phyloP scores from a whole-genome alignment of 129 eudicot species.

The Smallanthus sonchifolius region DNA sequence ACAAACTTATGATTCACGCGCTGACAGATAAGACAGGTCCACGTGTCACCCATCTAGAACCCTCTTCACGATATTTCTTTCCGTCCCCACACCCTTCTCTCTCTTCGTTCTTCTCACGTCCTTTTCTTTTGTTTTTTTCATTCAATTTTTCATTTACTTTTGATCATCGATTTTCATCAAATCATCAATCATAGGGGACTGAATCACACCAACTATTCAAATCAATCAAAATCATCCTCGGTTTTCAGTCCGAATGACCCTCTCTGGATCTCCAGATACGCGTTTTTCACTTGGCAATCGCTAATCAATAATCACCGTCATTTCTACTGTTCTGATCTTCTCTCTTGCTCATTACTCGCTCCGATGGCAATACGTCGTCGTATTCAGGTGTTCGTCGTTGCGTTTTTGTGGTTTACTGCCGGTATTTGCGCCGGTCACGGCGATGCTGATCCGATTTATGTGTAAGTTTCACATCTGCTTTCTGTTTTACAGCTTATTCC shows the following conservation, averaged over 20 bases:
- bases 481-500: background rate
- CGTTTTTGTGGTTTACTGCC: slow-evolving; percentile 34
- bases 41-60: slow-evolving; percentile 31
- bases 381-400: slow-evolving; percentile 34
- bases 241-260: slow-evolving; percentile 20
- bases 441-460: slow-evolving; percentile 81
- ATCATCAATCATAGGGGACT: slow-evolving; percentile 5
- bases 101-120: slow-evolving; percentile 13
- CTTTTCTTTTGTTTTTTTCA: background rate
- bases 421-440: slow-evolving; percentile 59
- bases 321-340: background rate
- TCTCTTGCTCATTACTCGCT: background rate
- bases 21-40: slow-evolving; percentile 35
- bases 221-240: slow-evolving; percentile 32
- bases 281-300: slow-evolving; percentile 16
- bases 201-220: slow-evolving; percentile 5
- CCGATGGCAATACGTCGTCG: slow-evolving; percentile 47
- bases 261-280: slow-evolving; percentile 12
- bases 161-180: background rate
- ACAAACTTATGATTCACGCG: slow-evolving; percentile 3
- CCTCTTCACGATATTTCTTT: slow-evolving; percentile 20
- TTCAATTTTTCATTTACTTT: background rate
- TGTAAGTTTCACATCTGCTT: slow-evolving; percentile 35
- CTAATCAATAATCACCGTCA: slow-evolving; percentile 9
- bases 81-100: slow-evolving; percentile 7